Percentiles rank a stretch among this genome's conserved stretches.
Evolutionary conservation across 2,329 filamentous ascomycete genomes (phyloP).

Genomic region (Botrytis elliptica): DNA sequence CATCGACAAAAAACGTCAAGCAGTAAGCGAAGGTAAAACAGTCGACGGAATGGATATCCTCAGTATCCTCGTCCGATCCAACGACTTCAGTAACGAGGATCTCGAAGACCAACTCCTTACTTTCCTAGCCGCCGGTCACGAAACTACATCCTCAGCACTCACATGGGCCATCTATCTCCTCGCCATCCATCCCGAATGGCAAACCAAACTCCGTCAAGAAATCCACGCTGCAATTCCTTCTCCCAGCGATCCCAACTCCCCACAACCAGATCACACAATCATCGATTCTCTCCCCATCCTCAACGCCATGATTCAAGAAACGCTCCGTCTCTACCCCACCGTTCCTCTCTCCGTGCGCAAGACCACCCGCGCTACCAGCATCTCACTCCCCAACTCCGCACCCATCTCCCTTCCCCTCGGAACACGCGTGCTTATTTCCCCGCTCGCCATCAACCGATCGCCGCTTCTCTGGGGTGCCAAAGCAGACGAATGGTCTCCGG

Average conservation of each 20-base stretch:
- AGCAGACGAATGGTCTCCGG: slow-evolving; percentile 59
- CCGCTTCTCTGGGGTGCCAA: slow-evolving; percentile 59
- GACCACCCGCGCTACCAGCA: slow-evolving; percentile 54
- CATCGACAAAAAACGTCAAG: slow-evolving; percentile 64
- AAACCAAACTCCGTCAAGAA: slow-evolving; percentile 60
- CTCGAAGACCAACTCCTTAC: slow-evolving; percentile 86
- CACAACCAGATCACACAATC: slow-evolving; percentile 43
- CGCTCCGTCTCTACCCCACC: slow-evolving; percentile 64
- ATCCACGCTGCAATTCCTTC: slow-evolving; percentile 48
- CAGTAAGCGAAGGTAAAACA: slow-evolving; percentile 39
- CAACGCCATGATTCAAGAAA: slow-evolving; percentile 66
- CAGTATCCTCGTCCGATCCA: slow-evolving; percentile 72
- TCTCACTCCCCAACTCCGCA: slow-evolving; percentile 56
- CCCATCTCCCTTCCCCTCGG: slow-evolving; percentile 57
- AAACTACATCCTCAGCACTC: slow-evolving; percentile 72
- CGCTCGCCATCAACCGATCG: slow-evolving; percentile 57
- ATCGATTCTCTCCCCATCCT: slow-evolving; percentile 66
- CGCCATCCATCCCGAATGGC: slow-evolving; percentile 55
- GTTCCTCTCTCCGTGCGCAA: slow-evolving; percentile 64
- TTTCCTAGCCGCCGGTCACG: slow-evolving; percentile 76
- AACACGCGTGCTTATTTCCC: slow-evolving; percentile 53
- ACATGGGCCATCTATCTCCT: slow-evolving; percentile 62
- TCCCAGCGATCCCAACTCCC: slow-evolving; percentile 16
- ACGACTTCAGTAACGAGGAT: slow-evolving; percentile 71
- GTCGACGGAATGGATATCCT: slow-evolving; percentile 64